A percentile compares a stretch with the other conserved stretches of the same genome.
phyloP scores from a whole-genome alignment of 2,329 filamentous ascomycete genomes.

The Diaporthe velutina region DNA sequence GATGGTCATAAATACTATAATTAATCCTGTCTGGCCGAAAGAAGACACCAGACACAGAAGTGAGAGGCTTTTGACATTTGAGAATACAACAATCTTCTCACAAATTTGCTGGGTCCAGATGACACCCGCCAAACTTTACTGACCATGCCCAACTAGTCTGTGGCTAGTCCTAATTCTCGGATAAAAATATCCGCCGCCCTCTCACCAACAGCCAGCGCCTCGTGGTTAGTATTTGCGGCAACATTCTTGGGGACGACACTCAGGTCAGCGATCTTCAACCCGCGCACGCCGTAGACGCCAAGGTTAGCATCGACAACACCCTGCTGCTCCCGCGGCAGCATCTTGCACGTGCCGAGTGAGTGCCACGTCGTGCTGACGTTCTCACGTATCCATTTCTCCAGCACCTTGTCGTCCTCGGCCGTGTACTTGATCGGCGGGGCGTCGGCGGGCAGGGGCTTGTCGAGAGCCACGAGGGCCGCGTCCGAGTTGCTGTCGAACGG shows the following conservation, averaged over 20 bases:
- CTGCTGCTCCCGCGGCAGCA: slow-evolving; percentile 54
- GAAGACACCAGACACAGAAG: no score
- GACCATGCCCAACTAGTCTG: no score
- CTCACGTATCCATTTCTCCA: slow-evolving; percentile 57
- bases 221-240: slow-evolving; percentile 58
- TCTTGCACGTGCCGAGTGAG: slow-evolving; percentile 59
- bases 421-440: slow-evolving; percentile 60
- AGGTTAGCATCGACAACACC: slow-evolving; percentile 59
- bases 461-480: slow-evolving; percentile 50
- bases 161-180: slow-evolving; percentile 11
- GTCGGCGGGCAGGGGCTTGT: slow-evolving; percentile 32
- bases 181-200: slow-evolving; percentile 52
- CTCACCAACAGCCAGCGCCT: slow-evolving; percentile 60
- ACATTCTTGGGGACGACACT: slow-evolving; percentile 55
- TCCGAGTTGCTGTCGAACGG: slow-evolving; percentile 49
- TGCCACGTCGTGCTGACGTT: slow-evolving; percentile 58
- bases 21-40: no score
- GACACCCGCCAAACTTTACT: no score
- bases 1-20: no score
- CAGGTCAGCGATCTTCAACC: slow-evolving; percentile 56
- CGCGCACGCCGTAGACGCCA: slow-evolving; percentile 57
- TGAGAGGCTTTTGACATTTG: no score
- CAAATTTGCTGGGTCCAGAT: no score
- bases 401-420: slow-evolving; percentile 60
- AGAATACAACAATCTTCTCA: no score